Evolutionary conservation across 768 basidiomycete species (phyloP), one percentile per base, ranked within the genome.

Genomic region (Mycena latifolia): DNA sequence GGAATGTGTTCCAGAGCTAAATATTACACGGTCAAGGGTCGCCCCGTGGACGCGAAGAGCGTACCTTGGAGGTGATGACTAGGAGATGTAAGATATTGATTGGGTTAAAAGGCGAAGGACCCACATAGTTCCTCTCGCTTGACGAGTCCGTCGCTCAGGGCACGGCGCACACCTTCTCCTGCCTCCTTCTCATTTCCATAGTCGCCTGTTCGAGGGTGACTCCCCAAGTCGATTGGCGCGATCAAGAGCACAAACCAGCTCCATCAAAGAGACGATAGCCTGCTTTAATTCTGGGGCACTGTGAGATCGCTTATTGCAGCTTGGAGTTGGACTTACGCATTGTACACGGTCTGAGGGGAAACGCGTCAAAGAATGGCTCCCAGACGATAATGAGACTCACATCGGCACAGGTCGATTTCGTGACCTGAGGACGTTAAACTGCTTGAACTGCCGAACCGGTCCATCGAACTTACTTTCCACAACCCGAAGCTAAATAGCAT

Each of bases 1-100:
- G 94, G 83, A 91, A 93, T 7, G 92, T 93, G 79, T 95, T 96
- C 95, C 94, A 96, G 37, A 95, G 82, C 89, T 90, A 69, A n/a
- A 59, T 51, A 47, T 61, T 53, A 43, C 27, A 28, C 5, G 39
- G 35, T 29, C 12, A 35, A 50, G 45, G 3, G 20, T 37, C 5
- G 25, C n/a, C 15, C 43, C 4, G 8, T 29, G 35, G 29, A 47
- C 50, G 55, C 52, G 20, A 31, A 24, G 2, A 27, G 33, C 78
- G 71, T 71, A 78, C 90, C 87, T 96, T 96, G 69, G 92, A 93
- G 55, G 93, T 94, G 70, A 96, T 91, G 77, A 92, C 91, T 92
- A 69, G 43, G 39, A 55, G 57, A 50, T 37, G 47, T 62, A 28
- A 62, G 55, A 29, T 27, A 45, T 20, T 18, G 22, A 2, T 52